These are phyloP conservation scores for Fusarium concolor DNA, from an alignment of 2,329 filamentous ascomycete genomes.

Conservation along the genomic window DNA sequence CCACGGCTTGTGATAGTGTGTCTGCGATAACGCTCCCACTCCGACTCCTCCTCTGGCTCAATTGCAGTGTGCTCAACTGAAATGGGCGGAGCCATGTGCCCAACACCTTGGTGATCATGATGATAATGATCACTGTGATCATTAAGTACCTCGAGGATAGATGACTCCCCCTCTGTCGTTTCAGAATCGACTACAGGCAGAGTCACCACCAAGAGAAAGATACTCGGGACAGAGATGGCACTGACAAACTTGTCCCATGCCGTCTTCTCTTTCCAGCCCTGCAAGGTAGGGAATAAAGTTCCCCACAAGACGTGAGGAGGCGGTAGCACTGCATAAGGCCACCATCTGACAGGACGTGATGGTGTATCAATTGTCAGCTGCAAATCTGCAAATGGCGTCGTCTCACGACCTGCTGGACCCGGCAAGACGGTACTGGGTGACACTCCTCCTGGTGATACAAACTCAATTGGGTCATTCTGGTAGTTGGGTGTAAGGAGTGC, in stretches of 20 bases:
- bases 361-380: constrained; percentile 53
- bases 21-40: constrained; percentile 70
- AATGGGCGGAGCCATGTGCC: constrained; percentile 51
- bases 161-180: constrained; percentile 59
- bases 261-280: constrained; percentile 83
- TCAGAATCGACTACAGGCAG: constrained; percentile 87
- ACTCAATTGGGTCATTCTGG: constrained; percentile 61
- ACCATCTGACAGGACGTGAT: constrained; percentile 73
- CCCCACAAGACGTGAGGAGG: constrained; percentile 76
- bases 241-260: constrained; percentile 87
- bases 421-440: constrained; percentile 61
- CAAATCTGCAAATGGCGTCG: constrained; percentile 60
- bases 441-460: constrained; percentile 57
- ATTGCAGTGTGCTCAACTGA: constrained; percentile 51
- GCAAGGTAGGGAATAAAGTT: constrained; percentile 88
- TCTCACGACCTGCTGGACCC: constrained; percentile 52
- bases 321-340: constrained; percentile 81
- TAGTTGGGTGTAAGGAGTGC: constrained; percentile 56
- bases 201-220: constrained; percentile 90
- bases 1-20: constrained; percentile 52
- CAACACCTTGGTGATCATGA: constrained; percentile 46
- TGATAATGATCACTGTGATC: constrained; percentile 46
- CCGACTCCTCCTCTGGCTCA: constrained; percentile 62
- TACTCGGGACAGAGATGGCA: constrained; percentile 85
- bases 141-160: constrained; percentile 42